phyloP scores from a whole-genome alignment of 2,329 filamentous ascomycete genomes.

The Hypoxylon sp. region DNA sequence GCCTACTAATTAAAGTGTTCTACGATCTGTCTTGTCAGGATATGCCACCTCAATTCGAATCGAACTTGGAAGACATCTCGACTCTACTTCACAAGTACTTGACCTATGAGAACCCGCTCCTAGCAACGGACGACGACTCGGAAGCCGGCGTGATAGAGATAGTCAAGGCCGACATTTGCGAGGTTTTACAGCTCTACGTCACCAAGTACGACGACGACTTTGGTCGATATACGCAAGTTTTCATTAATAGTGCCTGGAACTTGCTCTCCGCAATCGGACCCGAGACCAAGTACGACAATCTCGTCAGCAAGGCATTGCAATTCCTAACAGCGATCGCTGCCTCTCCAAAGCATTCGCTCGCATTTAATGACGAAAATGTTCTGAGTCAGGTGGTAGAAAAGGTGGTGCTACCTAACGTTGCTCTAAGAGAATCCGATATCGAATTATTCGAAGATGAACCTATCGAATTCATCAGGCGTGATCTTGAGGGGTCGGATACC shows the following conservation, averaged over 20 bases:
- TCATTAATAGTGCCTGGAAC: constrained; percentile 92
- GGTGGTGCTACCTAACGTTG: constrained; percentile 93
- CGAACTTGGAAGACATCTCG: constrained; percentile 83
- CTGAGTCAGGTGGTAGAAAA: constrained; percentile 93
- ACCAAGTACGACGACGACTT: constrained; percentile 98
- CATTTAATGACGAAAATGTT: constrained; percentile 86
- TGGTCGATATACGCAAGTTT: constrained; percentile 81
- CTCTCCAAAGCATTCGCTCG: constrained; percentile 81
- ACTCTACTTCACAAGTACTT: constrained; percentile 92
- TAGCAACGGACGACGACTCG: constrained; percentile 89
- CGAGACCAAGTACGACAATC: constrained; percentile 92
- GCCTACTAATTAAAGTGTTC: constrained; percentile 90
- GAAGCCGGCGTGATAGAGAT: constrained; percentile 88
- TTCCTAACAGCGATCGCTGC: constrained; percentile 92
- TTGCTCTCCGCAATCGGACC: constrained; percentile 88
- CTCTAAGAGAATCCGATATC: constrained; percentile 90
- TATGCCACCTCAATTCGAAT: constrained; percentile 93
- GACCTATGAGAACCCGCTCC: constrained; percentile 85
- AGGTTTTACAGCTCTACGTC: constrained; percentile 88
- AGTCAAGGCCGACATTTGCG: constrained; percentile 94
- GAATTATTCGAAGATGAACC: constrained; percentile 99
- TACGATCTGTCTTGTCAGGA: constrained; percentile 99
- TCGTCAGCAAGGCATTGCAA: constrained; percentile 94
- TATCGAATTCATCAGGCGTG: constrained; percentile 96
- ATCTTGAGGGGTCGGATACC: constrained; percentile 95